Conservation (phyloP, 108 stramenopile genomes). For the Cyclotella choctawhatcheeana region DNA sequence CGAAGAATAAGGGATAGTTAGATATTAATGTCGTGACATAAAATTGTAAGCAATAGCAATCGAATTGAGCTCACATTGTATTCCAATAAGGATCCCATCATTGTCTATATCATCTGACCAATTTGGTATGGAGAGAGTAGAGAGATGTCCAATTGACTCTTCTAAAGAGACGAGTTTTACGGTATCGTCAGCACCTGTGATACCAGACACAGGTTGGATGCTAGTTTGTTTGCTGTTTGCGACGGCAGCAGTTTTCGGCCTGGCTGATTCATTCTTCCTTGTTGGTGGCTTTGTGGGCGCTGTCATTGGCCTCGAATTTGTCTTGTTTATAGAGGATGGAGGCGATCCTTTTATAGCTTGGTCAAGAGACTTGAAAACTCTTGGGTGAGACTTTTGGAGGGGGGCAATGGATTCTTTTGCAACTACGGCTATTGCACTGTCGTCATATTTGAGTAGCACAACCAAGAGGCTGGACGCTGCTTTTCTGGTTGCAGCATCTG, state of each 20-base stretch:
- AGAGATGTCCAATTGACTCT: constrained; percentile 57
- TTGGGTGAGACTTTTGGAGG: constrained; percentile 60
- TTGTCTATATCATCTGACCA: constrained; percentile 74
- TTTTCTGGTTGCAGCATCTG: constrained; percentile 76
- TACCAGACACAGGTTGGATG: background rate
- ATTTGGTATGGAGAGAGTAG: constrained; percentile 58
- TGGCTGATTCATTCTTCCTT: background rate
- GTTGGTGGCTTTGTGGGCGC: constrained; percentile 11
- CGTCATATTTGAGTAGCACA: constrained; percentile 50
- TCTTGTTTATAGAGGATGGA: background rate
- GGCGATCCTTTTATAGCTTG: constrained; percentile 12
- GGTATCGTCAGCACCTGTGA: background rate
- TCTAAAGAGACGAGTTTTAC: constrained; percentile 43
- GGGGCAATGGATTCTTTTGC: constrained; percentile 40
- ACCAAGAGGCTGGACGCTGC: constrained; percentile 62
- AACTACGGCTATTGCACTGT: constrained; percentile 34
- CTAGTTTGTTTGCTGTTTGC: constrained; percentile 1
- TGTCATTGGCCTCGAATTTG: constrained; percentile 4
- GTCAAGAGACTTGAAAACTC: constrained; percentile 74
- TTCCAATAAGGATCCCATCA: constrained; percentile 72
- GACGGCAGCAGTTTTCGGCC: constrained; percentile 1
- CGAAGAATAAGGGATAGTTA: background rate
- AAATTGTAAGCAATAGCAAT: background rate
- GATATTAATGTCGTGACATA: too few species aligned
- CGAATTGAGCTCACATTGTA: constrained; percentile 64